Evolutionary conservation across 2,329 filamentous ascomycete species (phyloP), one percentile per base, ranked within the genome.

Genomic region (Arthrocladium fulminans): DNA sequence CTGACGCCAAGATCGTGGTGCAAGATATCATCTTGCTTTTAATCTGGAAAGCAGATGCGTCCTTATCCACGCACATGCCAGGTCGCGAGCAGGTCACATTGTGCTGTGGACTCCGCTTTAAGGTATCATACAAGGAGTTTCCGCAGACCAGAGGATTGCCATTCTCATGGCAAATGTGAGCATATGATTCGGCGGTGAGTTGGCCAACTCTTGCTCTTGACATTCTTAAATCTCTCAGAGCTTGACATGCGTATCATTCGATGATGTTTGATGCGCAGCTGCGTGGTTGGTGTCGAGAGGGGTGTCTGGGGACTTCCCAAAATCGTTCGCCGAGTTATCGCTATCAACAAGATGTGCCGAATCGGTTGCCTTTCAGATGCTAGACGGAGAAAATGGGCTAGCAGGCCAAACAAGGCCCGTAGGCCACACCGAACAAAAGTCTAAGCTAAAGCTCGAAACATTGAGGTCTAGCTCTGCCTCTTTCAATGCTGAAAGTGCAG

Each of bases 351-450:
- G n/a, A n/a, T n/a, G n/a, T n/a, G n/a, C n/a, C n/a, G n/a, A n/a
- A n/a, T n/a, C n/a, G n/a, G n/a, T n/a, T n/a, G n/a, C n/a, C n/a
- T n/a, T n/a, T n/a, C n/a, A n/a, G n/a, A n/a, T n/a, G n/a, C n/a
- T n/a, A n/a, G n/a, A n/a, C n/a, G n/a, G n/a, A n/a, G n/a, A n/a
- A n/a, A n/a, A n/a, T n/a, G n/a, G n/a, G n/a, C n/a, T n/a, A n/a
- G n/a, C n/a, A n/a, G n/a, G n/a, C n/a, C n/a, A n/a, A n/a, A n/a
- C n/a, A n/a, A n/a, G n/a, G n/a, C n/a, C n/a, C n/a, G 38, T 59
- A 54, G 9, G 57, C 8, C 3, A 59, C 3, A 2, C 55, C 57
- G 9, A 61, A 42, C 2, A 60, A 17, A n/a, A 2, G 58, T 35
- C 13, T 61, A 38, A 0, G 61, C 60, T 2, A 62, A 12, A 5